phyloP scores from a whole-genome alignment of 2,329 filamentous ascomycete species.

The Fusarium caatingaense region DNA sequence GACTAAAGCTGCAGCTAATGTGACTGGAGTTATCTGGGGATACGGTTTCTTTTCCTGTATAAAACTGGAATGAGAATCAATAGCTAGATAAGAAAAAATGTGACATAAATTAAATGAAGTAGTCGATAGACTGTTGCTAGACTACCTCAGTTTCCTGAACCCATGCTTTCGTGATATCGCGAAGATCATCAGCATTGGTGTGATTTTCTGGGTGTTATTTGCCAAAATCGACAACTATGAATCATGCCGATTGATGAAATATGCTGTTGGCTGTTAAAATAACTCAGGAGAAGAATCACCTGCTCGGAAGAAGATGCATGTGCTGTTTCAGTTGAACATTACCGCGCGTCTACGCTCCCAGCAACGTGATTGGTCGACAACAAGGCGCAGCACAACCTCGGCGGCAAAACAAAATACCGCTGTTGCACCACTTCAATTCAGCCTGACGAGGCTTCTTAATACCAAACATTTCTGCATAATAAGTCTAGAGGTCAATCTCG shows the following conservation, averaged over 20 bases:
- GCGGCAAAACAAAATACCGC: neutral
- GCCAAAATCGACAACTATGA: rapidly evolving
- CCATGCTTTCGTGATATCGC: no score
- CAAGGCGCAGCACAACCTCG: neutral
- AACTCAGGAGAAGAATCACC: neutral
- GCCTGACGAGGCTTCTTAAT: neutral
- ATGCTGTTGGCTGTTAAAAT: neutral
- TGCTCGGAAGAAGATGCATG: neutral
- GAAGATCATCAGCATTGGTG: no score
- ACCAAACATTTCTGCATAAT: neutral
- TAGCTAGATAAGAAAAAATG: no score
- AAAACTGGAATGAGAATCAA: no score
- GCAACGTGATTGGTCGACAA: neutral
- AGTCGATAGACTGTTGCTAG: no score
- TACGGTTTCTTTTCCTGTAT: no score
- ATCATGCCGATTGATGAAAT: neutral
- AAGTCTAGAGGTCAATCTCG: rapidly evolving
- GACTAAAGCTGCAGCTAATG: no score
- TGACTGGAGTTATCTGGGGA: no score
- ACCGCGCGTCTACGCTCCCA: neutral
- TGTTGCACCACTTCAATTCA: no score
- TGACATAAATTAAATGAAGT: no score
- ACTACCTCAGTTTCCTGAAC: no score
- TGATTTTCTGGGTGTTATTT: neutral
- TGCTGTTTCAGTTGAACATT: neutral